phyloP scores from a whole-genome alignment of 1,284 basidiomycete species.

The Rhodotorula mucilaginosa region DNA sequence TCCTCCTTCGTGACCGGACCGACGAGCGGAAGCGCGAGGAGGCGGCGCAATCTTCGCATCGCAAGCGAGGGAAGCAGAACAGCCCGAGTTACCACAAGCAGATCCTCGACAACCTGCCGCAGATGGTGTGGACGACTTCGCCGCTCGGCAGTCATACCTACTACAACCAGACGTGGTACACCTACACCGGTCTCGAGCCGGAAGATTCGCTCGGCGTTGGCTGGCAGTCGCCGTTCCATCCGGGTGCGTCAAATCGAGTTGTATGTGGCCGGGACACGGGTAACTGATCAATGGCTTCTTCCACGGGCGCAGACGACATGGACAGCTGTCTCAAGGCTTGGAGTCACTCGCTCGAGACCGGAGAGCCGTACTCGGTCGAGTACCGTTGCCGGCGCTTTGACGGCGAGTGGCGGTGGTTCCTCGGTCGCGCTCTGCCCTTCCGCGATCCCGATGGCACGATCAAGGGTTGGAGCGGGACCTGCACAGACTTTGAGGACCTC shows the following conservation, averaged over 20 bases:
- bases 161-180: conserved; percentile 44
- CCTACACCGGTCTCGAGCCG: conserved; percentile 47
- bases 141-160: conserved; percentile 45
- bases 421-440: conserved; percentile 23
- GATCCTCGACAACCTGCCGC: conserved; percentile 42
- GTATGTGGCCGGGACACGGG: background rate
- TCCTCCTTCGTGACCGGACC: conserved; percentile 37
- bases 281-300: background rate
- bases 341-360: conserved; percentile 48
- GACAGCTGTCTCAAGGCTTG: conserved; percentile 44
- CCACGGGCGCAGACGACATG: conserved; percentile 51
- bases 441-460: conserved; percentile 25
- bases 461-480: conserved; percentile 47
- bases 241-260: conserved; percentile 9
- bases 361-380: conserved; percentile 48
- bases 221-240: conserved; percentile 48
- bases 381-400: conserved; percentile 44
- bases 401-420: conserved; percentile 22
- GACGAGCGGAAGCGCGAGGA: conserved; percentile 17
- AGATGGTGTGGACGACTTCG: conserved; percentile 48
- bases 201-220: conserved; percentile 45
- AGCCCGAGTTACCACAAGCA: conserved; percentile 21
- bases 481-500: conserved; percentile 39
- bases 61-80: conserved; percentile 14
- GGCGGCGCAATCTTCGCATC: background rate